Conservation (phyloP, 2,329 filamentous ascomycete genomes). For the Leptodontidium sp. region DNA sequence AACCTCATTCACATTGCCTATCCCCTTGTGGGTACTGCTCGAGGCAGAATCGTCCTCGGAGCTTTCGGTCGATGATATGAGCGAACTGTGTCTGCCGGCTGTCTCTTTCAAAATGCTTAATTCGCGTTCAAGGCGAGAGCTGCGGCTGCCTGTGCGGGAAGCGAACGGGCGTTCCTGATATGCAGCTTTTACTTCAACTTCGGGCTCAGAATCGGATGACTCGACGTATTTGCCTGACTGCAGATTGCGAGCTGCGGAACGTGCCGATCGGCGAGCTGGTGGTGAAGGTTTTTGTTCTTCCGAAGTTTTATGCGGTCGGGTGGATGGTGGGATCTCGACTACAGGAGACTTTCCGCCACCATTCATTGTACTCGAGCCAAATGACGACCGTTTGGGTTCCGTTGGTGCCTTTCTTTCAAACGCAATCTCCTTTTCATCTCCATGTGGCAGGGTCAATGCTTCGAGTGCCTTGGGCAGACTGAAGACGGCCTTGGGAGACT, state of each 20-base stretch:
- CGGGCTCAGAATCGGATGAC: slow-evolving; percentile 38
- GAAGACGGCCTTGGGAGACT: slow-evolving; percentile 42
- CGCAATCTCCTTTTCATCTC: neutral
- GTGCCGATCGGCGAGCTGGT: slow-evolving; percentile 34
- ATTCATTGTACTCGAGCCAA: neutral
- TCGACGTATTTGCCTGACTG: slow-evolving; percentile 41
- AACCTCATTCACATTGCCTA: slow-evolving; percentile 50
- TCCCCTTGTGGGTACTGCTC: slow-evolving; percentile 23
- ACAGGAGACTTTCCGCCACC: neutral
- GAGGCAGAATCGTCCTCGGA: slow-evolving; percentile 33
- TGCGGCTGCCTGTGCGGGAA: slow-evolving; percentile 23
- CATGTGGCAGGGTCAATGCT: neutral
- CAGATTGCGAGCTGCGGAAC: slow-evolving; percentile 31
- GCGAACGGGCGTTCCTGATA: neutral
- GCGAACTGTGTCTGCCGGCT: slow-evolving; percentile 39
- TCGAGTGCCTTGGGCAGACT: slow-evolving; percentile 1
- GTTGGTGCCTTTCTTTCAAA: neutral
- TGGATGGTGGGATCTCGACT: neutral
- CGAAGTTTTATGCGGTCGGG: neutral
- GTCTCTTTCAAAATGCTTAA: slow-evolving; percentile 40
- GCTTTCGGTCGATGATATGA: slow-evolving; percentile 25
- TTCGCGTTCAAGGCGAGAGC: slow-evolving; percentile 37
- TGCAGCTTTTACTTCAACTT: slow-evolving; percentile 28
- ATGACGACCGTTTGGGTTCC: slow-evolving; percentile 1
- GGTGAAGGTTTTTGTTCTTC: neutral